These are phyloP conservation scores for Fusarium sp. DNA, from an alignment of 2,329 filamentous ascomycete species.

Conservation along the genomic window DNA sequence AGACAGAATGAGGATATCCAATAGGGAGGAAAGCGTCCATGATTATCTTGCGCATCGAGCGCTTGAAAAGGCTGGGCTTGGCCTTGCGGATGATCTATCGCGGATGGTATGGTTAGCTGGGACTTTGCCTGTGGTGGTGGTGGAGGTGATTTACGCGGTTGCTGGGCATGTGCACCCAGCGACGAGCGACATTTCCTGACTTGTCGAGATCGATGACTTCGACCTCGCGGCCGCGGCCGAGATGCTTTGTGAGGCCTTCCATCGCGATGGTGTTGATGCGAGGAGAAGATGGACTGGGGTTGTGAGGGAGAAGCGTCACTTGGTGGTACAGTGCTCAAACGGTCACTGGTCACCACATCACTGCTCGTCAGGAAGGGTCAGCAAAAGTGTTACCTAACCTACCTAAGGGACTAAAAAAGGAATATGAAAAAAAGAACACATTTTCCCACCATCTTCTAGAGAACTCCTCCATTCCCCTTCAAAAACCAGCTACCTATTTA, in stretches of 20 bases:
- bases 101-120: conserved; percentile 2
- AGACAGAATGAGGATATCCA: conserved; percentile 90
- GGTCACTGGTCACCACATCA: too few species aligned
- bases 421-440: background rate
- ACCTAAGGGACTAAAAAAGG: background rate
- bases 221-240: conserved; percentile 41
- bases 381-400: background rate
- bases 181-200: conserved; percentile 48
- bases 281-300: background rate
- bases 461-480: too few species aligned
- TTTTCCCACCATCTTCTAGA: too few species aligned
- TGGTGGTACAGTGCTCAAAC: background rate
- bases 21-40: conserved; percentile 78
- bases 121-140: background rate
- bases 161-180: conserved; percentile 47
- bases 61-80: conserved; percentile 39
- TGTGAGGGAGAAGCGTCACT: background rate
- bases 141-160: conserved; percentile 37
- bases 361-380: too few species aligned
- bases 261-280: conserved; percentile 13
- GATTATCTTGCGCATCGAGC: conserved; percentile 35
- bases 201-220: conserved; percentile 52
- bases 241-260: conserved; percentile 36
- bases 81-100: conserved; percentile 37
- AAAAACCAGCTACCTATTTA: too few species aligned